These are phyloP conservation scores for Millerago galiae DNA, from an alignment of 805 yeast genomes.

Conservation along the genomic window DNA sequence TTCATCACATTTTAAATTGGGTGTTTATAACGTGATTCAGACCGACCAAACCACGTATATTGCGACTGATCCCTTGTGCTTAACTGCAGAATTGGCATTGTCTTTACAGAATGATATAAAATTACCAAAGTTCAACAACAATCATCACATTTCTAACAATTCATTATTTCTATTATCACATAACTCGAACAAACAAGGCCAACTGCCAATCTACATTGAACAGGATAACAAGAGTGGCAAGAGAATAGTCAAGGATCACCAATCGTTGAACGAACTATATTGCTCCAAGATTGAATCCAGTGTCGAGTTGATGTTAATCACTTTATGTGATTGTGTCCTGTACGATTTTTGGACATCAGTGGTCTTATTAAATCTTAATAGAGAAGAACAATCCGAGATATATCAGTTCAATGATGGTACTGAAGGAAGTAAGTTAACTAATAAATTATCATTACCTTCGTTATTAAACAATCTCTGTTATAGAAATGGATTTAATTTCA, in stretches of 20 bases:
- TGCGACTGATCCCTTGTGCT: slow-evolving; percentile 56
- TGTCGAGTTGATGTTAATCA: slow-evolving; percentile 30
- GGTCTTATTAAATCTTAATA: slow-evolving; percentile 21
- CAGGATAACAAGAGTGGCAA: slow-evolving; percentile 29
- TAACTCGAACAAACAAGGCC: slow-evolving; percentile 41
- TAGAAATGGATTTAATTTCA: slow-evolving; percentile 30
- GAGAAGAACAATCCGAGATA: slow-evolving; percentile 17
- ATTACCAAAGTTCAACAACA: slow-evolving; percentile 31
- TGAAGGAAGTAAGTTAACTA: slow-evolving; percentile 5
- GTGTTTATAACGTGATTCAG: slow-evolving; percentile 42
- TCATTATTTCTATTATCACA: slow-evolving; percentile 40
- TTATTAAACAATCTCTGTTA: slow-evolving; percentile 19
- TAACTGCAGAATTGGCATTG: slow-evolving; percentile 39
- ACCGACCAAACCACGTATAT: slow-evolving; percentile 26
- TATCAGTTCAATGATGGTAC: slow-evolving; percentile 17
- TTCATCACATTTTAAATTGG: slow-evolving; percentile 37
- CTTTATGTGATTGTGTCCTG: slow-evolving; percentile 39
- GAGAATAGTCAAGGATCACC: slow-evolving; percentile 32
- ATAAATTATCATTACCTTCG: slow-evolving; percentile 8
- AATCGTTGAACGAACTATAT: slow-evolving; percentile 31
- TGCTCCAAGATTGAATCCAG: slow-evolving; percentile 26
- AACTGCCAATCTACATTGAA: slow-evolving; percentile 53
- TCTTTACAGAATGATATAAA: slow-evolving; percentile 37
- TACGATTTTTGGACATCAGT: slow-evolving; percentile 45
- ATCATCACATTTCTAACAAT: slow-evolving; percentile 19